These are phyloP conservation scores for Amylocarpus encephaloides DNA, from an alignment of 2,329 filamentous ascomycete genomes.

Conservation along the genomic window DNA sequence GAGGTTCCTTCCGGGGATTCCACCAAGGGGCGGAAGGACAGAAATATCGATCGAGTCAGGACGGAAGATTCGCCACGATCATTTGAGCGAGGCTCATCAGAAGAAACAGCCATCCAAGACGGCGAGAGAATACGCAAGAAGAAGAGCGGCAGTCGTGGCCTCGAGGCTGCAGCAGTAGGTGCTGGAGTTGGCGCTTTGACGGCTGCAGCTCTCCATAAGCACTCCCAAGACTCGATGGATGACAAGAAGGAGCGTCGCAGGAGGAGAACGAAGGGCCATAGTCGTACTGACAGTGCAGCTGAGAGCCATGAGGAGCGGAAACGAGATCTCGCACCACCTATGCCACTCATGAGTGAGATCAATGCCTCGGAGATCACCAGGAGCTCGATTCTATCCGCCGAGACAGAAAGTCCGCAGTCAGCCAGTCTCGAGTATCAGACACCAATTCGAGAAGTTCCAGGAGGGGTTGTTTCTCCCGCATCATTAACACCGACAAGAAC, in stretches of 20 bases:
- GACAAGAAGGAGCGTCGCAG: constrained; percentile 38
- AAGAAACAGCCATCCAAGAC: constrained; percentile 43
- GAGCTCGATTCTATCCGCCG: constrained; percentile 77
- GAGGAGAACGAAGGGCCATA: constrained; percentile 40
- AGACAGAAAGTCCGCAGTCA: constrained; percentile 66
- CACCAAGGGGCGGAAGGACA: constrained; percentile 44
- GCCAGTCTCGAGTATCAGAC: constrained; percentile 53
- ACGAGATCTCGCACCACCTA: constrained; percentile 61
- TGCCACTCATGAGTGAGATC: constrained; percentile 84
- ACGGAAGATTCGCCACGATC: constrained; percentile 23
- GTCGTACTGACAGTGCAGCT: constrained; percentile 36
- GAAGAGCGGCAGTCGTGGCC: constrained; percentile 21
- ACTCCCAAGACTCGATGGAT: constrained; percentile 55
- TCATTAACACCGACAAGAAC: constrained; percentile 59
- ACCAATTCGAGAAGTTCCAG: constrained; percentile 57
- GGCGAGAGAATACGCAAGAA: constrained; percentile 39
- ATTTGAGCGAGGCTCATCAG: constrained; percentile 37
- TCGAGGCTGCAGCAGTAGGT: constrained; percentile 25
- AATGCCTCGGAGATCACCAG: constrained; percentile 82
- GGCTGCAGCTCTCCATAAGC: constrained; percentile 55
- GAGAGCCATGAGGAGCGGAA: constrained; percentile 46
- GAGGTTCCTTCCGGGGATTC: constrained; percentile 50
- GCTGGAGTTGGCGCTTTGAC: constrained; percentile 50
- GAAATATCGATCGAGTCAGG: constrained; percentile 38
- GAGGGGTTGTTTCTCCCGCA: constrained; percentile 52